These are phyloP conservation scores for Patellifolia procumbens DNA, from an alignment of 179 eudicot species.

Conservation along the genomic window DNA sequence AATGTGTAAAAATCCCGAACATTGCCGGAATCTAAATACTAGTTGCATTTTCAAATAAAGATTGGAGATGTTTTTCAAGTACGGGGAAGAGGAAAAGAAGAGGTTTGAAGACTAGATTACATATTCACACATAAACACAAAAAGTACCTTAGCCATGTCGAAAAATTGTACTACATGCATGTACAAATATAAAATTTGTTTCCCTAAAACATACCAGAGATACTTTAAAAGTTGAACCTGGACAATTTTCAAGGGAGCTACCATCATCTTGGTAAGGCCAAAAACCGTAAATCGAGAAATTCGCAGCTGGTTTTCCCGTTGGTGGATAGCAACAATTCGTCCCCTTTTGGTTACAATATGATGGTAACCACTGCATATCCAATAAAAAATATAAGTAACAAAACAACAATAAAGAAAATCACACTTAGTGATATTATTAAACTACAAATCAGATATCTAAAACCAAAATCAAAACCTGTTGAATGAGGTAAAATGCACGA, in stretches of 20 bases:
- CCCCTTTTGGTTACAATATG: slow-evolving; percentile 31
- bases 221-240: slow-evolving; percentile 25
- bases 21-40: too few relatives aligned
- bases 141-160: too few relatives aligned
- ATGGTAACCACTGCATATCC: slow-evolving; percentile 30
- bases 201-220: slow-evolving; percentile 15
- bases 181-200: not conserved
- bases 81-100: too few relatives aligned
- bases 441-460: not conserved
- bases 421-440: not conserved
- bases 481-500: slow-evolving; percentile 69
- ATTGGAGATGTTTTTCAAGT: too few relatives aligned
- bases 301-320: slow-evolving; percentile 14
- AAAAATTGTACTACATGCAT: too few relatives aligned
- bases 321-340: slow-evolving; percentile 31
- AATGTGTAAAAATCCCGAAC: too few relatives aligned
- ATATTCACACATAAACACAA: too few relatives aligned
- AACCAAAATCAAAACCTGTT: slow-evolving; percentile 38
- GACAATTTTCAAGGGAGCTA: slow-evolving; percentile 20
- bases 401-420: too few relatives aligned
- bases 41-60: too few relatives aligned
- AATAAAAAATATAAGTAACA: not conserved
- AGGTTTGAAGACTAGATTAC: too few relatives aligned
- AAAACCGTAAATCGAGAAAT: slow-evolving; percentile 26
- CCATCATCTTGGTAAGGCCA: slow-evolving; percentile 24